Evolutionary conservation across 169 alveolate species (phyloP), one percentile per base, ranked within the genome.

Genomic region (Eimeria tenella): DNA sequence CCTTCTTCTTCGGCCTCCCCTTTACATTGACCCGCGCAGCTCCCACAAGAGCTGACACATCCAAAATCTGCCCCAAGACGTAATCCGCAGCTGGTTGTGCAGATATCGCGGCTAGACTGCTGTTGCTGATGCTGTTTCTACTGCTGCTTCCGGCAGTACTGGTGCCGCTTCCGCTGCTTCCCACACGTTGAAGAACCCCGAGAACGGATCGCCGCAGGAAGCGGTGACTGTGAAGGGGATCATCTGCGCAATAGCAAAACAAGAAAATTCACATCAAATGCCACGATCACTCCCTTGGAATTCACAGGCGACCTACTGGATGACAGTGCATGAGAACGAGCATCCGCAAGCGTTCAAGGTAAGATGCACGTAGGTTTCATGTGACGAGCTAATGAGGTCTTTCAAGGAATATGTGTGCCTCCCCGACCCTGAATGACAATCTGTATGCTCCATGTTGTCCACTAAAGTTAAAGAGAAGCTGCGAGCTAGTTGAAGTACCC

Each of bases 1-100:
- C 99, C 94, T 98, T 98, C 75, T 99, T 99, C 93, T 97, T 97
- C 9, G 99, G 95, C 25, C 95, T 89, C 49, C 99, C 99, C 42
- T 97, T 87, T 5, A 98, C 98, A 96, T 97, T 99, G 53, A 98
- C 99, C 79, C 94, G 97, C 94, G 97, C 96, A 73, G 97, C 97
- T 94, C 96, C 98, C 77, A 73, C 98, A 96, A 94, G 97, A 89
- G 93, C 94, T 55, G 97, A 97, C 96, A 94, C 98, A 96, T 96
- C 99, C 86, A 94, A 97, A 71, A 96, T 95, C 93, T 97, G 98
- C 0, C 98, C 98, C 53, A 97, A 94, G 4, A 96, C 96, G 88
- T 93, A 97, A 82, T 97, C 97, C n/a, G 96, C 97, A 5, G 98
- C 98, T 19, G 98, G 98, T 74, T 97, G 97, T 65, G 96, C 95